Conservation (phyloP, 1,139 yeast genomes). For the Scheffersomyces cryptocercus region DNA sequence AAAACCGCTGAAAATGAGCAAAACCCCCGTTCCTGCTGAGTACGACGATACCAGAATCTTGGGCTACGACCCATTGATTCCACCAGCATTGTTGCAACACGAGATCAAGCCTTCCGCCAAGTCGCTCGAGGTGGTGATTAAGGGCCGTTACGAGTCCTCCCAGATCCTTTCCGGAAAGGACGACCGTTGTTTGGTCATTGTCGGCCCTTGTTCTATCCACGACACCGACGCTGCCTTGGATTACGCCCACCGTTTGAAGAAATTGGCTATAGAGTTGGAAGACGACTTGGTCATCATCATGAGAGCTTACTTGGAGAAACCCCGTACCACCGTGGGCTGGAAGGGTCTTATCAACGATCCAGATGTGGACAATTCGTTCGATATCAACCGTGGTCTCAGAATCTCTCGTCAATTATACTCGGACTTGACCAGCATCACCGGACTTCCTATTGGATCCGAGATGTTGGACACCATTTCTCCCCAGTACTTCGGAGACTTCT, state of each 20-base stretch:
- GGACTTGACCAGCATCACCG: constrained; percentile 61
- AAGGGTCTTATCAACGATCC: constrained; percentile 97
- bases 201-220: constrained; percentile 94
- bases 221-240: constrained; percentile 93
- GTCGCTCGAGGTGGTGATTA: constrained; percentile 67
- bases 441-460: constrained; percentile 90
- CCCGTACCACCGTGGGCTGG: constrained; percentile 99
- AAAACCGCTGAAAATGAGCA: constrained; percentile 24
- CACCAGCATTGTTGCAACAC: constrained; percentile 82
- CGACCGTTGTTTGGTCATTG: constrained; percentile 84
- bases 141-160: constrained; percentile 76
- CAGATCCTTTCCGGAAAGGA: constrained; percentile 71
- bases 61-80: constrained; percentile 88
- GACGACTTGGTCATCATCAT: constrained; percentile 82
- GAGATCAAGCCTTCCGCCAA: constrained; percentile 69
- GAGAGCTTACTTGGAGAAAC: constrained; percentile 98
- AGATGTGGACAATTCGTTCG: constrained; percentile 89
- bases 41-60: constrained; percentile 86
- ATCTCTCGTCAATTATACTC: constrained; percentile 86
- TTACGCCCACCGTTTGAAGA: constrained; percentile 68
- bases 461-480: constrained; percentile 98
- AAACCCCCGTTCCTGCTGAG: constrained; percentile 65
- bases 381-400: constrained; percentile 91
- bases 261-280: constrained; percentile 61
- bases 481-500: constrained; percentile 85